Evolutionary conservation across 2,329 filamentous ascomycete genomes (phyloP).

Genomic region (Graphium sp.): DNA sequence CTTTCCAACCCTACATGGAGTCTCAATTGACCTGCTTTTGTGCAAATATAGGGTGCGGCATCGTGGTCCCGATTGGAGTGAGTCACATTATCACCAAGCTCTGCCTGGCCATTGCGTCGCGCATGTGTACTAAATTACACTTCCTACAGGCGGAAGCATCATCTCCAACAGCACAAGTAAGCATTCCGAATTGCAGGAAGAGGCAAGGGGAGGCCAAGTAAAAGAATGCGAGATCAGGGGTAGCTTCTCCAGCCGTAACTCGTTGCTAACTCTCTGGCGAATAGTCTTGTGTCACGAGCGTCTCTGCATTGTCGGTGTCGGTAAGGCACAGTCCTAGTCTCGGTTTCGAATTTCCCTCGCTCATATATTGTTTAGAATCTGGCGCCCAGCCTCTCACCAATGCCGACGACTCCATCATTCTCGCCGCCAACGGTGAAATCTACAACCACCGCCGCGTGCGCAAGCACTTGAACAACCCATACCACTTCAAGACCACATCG

Average conservation of each 20-base stretch:
- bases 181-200: slow-evolving; percentile 11
- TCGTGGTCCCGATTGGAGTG: slow-evolving; percentile 96
- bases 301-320: slow-evolving; percentile 92
- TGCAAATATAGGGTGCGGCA: slow-evolving; percentile 57
- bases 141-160: slow-evolving; percentile 60
- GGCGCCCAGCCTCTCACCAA: slow-evolving; percentile 93
- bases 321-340: slow-evolving; percentile 31
- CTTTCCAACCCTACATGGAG: neutral
- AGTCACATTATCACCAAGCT: slow-evolving; percentile 26
- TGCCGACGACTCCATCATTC: slow-evolving; percentile 70
- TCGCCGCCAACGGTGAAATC: slow-evolving; percentile 98
- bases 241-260: no score
- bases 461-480: slow-evolving; percentile 66
- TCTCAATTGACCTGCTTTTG: neutral
- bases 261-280: neutral
- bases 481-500: slow-evolving; percentile 96
- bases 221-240: no score
- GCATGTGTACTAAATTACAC: slow-evolving; percentile 13
- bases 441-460: slow-evolving; percentile 97
- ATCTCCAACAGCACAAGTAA: slow-evolving; percentile 82
- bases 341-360: slow-evolving; percentile 4
- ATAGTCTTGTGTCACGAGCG: slow-evolving; percentile 90
- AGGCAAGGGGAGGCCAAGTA: no score
- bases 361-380: slow-evolving; percentile 43
- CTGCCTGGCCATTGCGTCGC: slow-evolving; percentile 3